Conservation (phyloP, 2,329 filamentous ascomycete species). For the Achaetomium macrosporum region DNA sequence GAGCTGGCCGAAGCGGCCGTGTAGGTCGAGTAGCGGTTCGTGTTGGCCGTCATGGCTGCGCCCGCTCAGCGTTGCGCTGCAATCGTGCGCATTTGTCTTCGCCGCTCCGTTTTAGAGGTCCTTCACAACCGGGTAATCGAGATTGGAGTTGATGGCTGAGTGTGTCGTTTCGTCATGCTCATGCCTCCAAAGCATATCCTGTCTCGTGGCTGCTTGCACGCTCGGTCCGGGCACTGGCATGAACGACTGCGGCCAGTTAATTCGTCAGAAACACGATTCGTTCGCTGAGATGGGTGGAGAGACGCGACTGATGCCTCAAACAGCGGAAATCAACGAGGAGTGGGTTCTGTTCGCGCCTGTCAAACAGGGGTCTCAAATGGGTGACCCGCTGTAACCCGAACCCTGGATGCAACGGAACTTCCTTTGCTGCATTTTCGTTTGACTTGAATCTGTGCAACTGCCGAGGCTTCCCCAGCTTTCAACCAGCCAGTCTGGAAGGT, state of each 20-base stretch:
- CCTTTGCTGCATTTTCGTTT: neutral
- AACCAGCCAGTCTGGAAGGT: conserved; percentile 6
- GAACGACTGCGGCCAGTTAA: neutral
- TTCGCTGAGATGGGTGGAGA: neutral
- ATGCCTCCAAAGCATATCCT: neutral
- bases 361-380: neutral
- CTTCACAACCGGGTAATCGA: neutral
- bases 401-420: neutral
- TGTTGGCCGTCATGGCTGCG: conserved; percentile 43
- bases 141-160: neutral
- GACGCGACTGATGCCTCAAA: conserved; percentile 15
- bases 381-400: conserved; percentile 1
- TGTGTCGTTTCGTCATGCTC: neutral
- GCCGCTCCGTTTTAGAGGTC: neutral
- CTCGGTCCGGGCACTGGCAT: neutral
- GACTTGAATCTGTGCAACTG: neutral
- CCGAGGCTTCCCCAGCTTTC: neutral
- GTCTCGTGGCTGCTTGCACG: neutral
- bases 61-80: conserved; percentile 7
- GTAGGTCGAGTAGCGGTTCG: conserved; percentile 54
- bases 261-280: conserved; percentile 4
- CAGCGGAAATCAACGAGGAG: neutral
- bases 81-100: conserved; percentile 8
- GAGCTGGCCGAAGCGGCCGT: conserved; percentile 49
- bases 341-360: neutral